Evolutionary conservation across 2,329 filamentous ascomycete species (phyloP).

Genomic region (Arachnomyces sp.): DNA sequence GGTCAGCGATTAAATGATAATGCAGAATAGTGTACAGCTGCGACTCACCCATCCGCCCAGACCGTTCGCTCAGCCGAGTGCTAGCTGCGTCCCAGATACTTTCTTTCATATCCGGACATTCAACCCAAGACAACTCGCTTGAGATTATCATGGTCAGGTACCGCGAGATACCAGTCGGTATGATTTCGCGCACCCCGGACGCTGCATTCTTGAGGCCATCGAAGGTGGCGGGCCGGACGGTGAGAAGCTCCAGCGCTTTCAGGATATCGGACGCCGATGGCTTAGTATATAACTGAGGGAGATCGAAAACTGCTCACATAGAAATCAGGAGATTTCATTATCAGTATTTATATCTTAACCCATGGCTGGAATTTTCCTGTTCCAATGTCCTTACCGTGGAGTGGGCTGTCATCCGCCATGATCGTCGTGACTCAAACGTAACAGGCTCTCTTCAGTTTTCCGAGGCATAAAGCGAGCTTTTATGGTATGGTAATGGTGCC

Average conservation of each 20-base stretch:
- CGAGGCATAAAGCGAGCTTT: constrained; percentile 13
- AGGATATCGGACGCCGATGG: constrained; percentile 61
- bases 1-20: constrained; percentile 2
- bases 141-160: constrained; percentile 43
- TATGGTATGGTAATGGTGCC: not conserved
- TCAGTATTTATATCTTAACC: no score
- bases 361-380: constrained; percentile 15
- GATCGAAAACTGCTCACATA: constrained; percentile 52
- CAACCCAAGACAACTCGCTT: constrained; percentile 38
- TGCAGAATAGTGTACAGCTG: not conserved
- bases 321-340: no score
- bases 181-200: constrained; percentile 25
- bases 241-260: constrained; percentile 58
- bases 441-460: constrained; percentile 22
- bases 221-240: constrained; percentile 53
- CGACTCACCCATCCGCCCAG: constrained; percentile 60
- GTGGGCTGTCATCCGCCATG: constrained; percentile 32
- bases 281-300: constrained; percentile 75
- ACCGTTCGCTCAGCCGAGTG: constrained; percentile 72
- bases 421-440: constrained; percentile 13
- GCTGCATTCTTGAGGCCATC: constrained; percentile 20
- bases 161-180: constrained; percentile 33
- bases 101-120: constrained; percentile 36
- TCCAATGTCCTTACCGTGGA: constrained; percentile 32
- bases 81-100: constrained; percentile 68